Conservation (phyloP, 2,329 filamentous ascomycete species). For the Huntiella savannae region DNA sequence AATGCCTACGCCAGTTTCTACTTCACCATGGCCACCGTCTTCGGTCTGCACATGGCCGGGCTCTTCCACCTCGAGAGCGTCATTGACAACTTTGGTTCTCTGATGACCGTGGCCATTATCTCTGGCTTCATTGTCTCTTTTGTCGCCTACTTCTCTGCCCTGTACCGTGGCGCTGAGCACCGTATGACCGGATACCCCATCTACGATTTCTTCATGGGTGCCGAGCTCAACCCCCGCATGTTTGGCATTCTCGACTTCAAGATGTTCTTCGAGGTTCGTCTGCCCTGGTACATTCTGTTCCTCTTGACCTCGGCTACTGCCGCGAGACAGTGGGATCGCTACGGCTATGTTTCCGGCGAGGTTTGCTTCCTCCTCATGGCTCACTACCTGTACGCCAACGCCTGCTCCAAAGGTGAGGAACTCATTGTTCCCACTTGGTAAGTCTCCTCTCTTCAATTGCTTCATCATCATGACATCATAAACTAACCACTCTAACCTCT, state of each 20-base stretch:
- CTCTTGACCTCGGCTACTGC: constrained; percentile 59
- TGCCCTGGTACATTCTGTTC: constrained; percentile 83
- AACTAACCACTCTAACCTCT: neutral
- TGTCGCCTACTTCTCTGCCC: constrained; percentile 70
- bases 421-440: constrained; percentile 68
- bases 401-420: constrained; percentile 82
- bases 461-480: neutral
- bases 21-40: constrained; percentile 53
- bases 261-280: constrained; percentile 89
- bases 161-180: constrained; percentile 64
- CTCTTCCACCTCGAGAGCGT: constrained; percentile 79
- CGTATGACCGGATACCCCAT: constrained; percentile 76
- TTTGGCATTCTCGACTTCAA: constrained; percentile 81
- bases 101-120: constrained; percentile 83
- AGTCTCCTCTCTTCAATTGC: constrained; percentile 10
- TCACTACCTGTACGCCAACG: constrained; percentile 81
- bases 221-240: constrained; percentile 74
- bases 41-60: constrained; percentile 61
- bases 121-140: constrained; percentile 72
- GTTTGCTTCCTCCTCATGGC: constrained; percentile 72
- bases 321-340: constrained; percentile 63
- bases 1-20: constrained; percentile 79
- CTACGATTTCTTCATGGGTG: constrained; percentile 89
- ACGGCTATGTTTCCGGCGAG: constrained; percentile 75
- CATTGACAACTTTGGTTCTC: constrained; percentile 83